These are phyloP conservation scores for Lithohypha guttulata DNA, from an alignment of 2,329 filamentous ascomycete genomes.

Conservation along the genomic window DNA sequence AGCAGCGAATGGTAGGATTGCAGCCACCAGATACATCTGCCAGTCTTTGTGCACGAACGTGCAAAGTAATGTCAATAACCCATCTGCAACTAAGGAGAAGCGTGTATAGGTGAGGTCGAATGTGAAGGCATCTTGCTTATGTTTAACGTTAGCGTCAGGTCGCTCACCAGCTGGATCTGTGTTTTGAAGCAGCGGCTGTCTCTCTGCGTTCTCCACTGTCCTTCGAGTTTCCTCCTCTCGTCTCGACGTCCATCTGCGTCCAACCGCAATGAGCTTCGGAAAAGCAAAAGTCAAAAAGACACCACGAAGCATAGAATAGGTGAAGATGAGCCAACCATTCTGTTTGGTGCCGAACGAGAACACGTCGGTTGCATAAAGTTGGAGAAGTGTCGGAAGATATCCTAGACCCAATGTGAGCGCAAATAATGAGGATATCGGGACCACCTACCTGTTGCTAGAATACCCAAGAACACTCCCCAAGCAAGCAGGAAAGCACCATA, in stretches of 20 bases:
- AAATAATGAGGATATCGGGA: background rate
- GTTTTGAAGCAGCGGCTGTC: conserved; percentile 10
- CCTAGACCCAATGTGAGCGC: conserved; percentile 22
- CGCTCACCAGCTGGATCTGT: background rate
- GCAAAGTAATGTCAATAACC: conserved; percentile 51
- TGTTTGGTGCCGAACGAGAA: conserved; percentile 47
- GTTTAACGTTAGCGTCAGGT: conserved; percentile 7
- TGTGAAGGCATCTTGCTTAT: conserved; percentile 32
- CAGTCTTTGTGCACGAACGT: conserved; percentile 52
- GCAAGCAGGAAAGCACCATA: conserved; percentile 55
- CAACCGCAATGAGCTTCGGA: conserved; percentile 42
- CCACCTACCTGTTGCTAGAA: conserved; percentile 48
- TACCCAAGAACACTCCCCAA: conserved; percentile 54
- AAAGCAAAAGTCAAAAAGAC: conserved; percentile 47
- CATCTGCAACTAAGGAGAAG: conserved; percentile 56
- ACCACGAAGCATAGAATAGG: conserved; percentile 44
- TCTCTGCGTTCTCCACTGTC: conserved; percentile 5
- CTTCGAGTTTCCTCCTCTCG: conserved; percentile 3
- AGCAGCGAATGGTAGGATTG: conserved; percentile 56
- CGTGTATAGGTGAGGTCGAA: conserved; percentile 60
- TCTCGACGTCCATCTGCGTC: conserved; percentile 24
- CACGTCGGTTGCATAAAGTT: conserved; percentile 47
- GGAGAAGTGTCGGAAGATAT: conserved; percentile 52
- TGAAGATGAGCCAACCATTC: conserved; percentile 48
- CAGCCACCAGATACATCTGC: conserved; percentile 59